Conservation (phyloP, 179 eudicot genomes). For the Dionaea muscipula region DNA sequence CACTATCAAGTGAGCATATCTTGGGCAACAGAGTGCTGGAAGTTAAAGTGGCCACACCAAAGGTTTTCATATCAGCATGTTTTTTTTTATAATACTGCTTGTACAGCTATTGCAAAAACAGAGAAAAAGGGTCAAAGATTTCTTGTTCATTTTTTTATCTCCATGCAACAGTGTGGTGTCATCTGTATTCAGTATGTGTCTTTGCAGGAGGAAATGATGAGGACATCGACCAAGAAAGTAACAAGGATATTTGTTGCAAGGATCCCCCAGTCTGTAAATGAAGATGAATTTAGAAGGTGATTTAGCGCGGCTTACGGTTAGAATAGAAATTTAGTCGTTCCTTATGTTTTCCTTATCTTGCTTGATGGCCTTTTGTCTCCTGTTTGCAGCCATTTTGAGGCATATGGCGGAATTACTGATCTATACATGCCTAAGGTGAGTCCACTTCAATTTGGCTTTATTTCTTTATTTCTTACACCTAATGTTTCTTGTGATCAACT, state of each 20-base stretch:
- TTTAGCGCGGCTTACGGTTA: not conserved
- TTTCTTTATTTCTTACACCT: not conserved
- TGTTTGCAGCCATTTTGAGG: slow-evolving; percentile 77
- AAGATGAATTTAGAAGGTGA: slow-evolving; percentile 74
- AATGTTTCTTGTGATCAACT: not conserved
- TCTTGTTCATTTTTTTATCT: not conserved
- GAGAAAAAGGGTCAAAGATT: no score
- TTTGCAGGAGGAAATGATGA: slow-evolving; percentile 80
- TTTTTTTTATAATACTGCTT: no score
- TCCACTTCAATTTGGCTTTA: slow-evolving; percentile 4
- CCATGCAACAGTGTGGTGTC: not conserved
- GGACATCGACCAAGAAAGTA: slow-evolving; percentile 69
- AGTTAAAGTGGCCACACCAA: slow-evolving; percentile 97
- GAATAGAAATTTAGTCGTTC: not conserved
- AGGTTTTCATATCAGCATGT: no score
- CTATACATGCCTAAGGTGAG: slow-evolving; percentile 95
- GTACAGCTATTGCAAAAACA: no score
- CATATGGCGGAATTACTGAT: slow-evolving; percentile 81
- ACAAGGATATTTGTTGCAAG: slow-evolving; percentile 97
- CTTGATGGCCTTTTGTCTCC: not conserved
- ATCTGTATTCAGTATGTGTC: not conserved
- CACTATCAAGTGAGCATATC: slow-evolving; percentile 60
- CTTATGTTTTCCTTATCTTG: not conserved
- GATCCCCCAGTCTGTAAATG: slow-evolving; percentile 76
- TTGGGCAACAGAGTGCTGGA: slow-evolving; percentile 77